A percentile compares a stretch with the other conserved stretches of the same genome.
These are phyloP conservation scores for Lentinula sp. DNA, from an alignment of 768 basidiomycete genomes.

Conservation along the genomic window DNA sequence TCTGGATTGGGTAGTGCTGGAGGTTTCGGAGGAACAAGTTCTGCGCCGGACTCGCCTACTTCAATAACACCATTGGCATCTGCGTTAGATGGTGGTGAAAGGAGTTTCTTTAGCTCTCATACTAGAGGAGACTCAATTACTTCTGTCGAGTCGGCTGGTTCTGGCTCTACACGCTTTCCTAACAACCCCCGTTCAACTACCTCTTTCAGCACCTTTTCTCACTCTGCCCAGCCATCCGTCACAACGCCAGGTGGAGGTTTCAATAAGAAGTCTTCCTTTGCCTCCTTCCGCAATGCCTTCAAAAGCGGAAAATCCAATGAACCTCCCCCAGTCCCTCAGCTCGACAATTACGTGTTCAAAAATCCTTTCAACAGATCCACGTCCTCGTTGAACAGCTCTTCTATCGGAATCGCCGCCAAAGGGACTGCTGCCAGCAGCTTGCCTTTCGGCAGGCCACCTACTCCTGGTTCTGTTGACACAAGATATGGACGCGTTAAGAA, in stretches of 20 bases:
- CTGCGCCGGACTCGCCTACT: constrained; percentile 65
- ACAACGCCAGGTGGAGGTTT: constrained; percentile 54
- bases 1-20: constrained; percentile 11
- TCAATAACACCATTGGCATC: constrained; percentile 41
- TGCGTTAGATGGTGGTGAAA: constrained; percentile 38
- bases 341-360: constrained; percentile 65
- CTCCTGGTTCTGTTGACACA: constrained; percentile 46
- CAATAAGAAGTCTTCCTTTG: constrained; percentile 78
- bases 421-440: constrained; percentile 36
- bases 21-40: constrained; percentile 22
- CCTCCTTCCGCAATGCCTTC: constrained; percentile 83
- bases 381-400: constrained; percentile 60
- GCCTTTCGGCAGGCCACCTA: constrained; percentile 53
- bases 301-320: constrained; percentile 59
- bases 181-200: constrained; percentile 29
- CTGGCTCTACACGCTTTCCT: constrained; percentile 45
- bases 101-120: constrained; percentile 62
- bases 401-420: constrained; percentile 25
- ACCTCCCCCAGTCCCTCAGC: constrained; percentile 70
- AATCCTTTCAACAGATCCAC: constrained; percentile 81
- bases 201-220: constrained; percentile 43
- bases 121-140: constrained; percentile 71
- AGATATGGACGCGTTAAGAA: constrained; percentile 35
- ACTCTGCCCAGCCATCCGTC: constrained; percentile 69
- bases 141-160: constrained; percentile 70